phyloP scores from a whole-genome alignment of 202 grass and related monocot species.

The Carex arenaria region DNA sequence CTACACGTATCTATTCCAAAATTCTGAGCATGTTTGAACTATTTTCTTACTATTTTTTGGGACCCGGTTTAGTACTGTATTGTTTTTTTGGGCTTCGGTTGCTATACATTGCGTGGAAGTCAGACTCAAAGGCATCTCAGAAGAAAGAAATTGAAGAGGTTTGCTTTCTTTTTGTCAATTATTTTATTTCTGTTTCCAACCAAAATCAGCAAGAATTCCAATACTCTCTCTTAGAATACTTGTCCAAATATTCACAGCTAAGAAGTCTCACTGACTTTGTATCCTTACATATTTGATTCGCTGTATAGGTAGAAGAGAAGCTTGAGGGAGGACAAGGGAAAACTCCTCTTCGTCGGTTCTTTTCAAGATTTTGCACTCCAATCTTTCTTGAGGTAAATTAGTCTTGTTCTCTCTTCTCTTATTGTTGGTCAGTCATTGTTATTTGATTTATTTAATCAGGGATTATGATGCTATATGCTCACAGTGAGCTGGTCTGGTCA shows the following conservation, averaged over 20 bases:
- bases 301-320: constrained; percentile 76
- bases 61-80: constrained; percentile 58
- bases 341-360: constrained; percentile 50
- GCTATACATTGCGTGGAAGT: constrained; percentile 91
- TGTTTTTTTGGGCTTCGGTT: constrained; percentile 82
- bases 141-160: constrained; percentile 96
- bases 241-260: neutral
- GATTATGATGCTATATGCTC: constrained; percentile 7
- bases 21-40: neutral
- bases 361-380: constrained; percentile 89
- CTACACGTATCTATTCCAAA: neutral
- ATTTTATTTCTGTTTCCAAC: neutral
- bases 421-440: neutral
- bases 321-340: constrained; percentile 82
- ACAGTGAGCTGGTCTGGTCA: neutral
- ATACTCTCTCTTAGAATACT: neutral
- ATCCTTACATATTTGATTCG: constrained; percentile 12
- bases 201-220: neutral
- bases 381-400: constrained; percentile 77
- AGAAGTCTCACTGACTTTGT: neutral
- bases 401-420: neutral
- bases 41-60: constrained; percentile 20
- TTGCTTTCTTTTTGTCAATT: constrained; percentile 25
- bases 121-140: constrained; percentile 68
- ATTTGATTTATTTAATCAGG: neutral